These are phyloP conservation scores for Calocera cornea DNA, from an alignment of 768 basidiomycete species.

Conservation along the genomic window DNA sequence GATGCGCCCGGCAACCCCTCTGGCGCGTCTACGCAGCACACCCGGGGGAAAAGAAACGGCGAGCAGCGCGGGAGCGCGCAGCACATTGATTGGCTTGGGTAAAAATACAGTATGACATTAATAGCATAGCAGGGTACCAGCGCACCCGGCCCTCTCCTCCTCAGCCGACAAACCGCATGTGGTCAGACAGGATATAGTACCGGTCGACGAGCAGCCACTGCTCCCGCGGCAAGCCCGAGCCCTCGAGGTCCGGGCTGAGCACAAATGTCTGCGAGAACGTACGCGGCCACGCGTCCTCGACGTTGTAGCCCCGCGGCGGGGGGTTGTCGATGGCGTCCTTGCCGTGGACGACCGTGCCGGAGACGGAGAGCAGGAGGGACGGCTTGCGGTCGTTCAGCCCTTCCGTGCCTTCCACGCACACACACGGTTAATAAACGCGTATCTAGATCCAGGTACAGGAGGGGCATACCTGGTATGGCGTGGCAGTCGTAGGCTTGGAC, in stretches of 20 bases:
- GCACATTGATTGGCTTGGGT: not conserved
- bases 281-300: slow-evolving; percentile 59
- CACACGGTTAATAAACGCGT: not conserved
- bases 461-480: slow-evolving; percentile 57
- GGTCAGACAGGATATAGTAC: slow-evolving; percentile 69
- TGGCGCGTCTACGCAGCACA: not conserved
- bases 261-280: slow-evolving; percentile 83
- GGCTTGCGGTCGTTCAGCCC: slow-evolving; percentile 41
- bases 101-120: too few species aligned
- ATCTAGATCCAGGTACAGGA: not conserved
- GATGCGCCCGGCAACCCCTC: not conserved
- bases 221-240: slow-evolving; percentile 24
- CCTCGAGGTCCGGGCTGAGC: slow-evolving; percentile 52
- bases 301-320: slow-evolving; percentile 13
- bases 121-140: not conserved
- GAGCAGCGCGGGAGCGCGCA: too few species aligned
- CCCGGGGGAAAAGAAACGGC: not conserved
- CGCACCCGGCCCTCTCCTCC: not conserved
- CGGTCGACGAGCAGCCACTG: slow-evolving; percentile 28
- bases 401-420: not conserved
- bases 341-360: slow-evolving; percentile 46
- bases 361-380: slow-evolving; percentile 54
- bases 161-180: slow-evolving; percentile 70
- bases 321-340: slow-evolving; percentile 19
- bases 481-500: slow-evolving; percentile 83